Evolutionary conservation across 2,329 filamentous ascomycete species (phyloP), one percentile per base, ranked within the genome.

Genomic region (Talaromyces sp.): DNA sequence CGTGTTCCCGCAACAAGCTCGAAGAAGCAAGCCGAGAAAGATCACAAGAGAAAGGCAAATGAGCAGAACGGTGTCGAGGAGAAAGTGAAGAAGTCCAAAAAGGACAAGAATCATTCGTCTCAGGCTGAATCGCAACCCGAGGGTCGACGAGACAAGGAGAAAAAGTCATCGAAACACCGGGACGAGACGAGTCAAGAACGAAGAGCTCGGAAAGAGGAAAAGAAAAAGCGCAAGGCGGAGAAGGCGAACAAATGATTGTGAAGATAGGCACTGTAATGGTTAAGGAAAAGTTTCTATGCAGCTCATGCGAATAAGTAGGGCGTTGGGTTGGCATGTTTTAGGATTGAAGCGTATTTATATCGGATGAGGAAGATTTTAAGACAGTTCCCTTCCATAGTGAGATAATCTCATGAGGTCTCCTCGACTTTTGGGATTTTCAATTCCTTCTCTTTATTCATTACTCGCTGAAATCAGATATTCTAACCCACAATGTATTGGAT

Each of bases 11-110:
- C 66, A 58, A 72, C 76, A 57, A 72, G 75, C 56, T 73, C 74
- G 52, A 79, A 78, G 71, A 71, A 76, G n/a, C 78, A 79, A 41
- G 71, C 72, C 33, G 72, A 72, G 37, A 73, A 77, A 56, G 72
- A 76, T 52, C 74, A 74, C 57, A 79, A 78, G 72, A 72, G 77
- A 27, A 79, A 79, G 39, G 70, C 74, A 37, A 72, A 72, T 9
- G 75, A 71, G 64, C 16, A 75, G 74, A 41, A 69, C 63, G 45
- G 68, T 65, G 27, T 72, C 71, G 65, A 67, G 69, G 5, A 65
- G 66, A 35, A 63, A 14, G 62, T 74, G 39, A 79, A 79, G 71
- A 80, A 79, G 69, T 75, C 75, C 14, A 80, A 78, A 70, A 78
- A 66, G 16, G 61, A 63, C 13, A 63, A 60, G 3, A 67, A 6